Evolutionary conservation across 2,329 filamentous ascomycete genomes (phyloP).

Genomic region (Fusarium tupiense): DNA sequence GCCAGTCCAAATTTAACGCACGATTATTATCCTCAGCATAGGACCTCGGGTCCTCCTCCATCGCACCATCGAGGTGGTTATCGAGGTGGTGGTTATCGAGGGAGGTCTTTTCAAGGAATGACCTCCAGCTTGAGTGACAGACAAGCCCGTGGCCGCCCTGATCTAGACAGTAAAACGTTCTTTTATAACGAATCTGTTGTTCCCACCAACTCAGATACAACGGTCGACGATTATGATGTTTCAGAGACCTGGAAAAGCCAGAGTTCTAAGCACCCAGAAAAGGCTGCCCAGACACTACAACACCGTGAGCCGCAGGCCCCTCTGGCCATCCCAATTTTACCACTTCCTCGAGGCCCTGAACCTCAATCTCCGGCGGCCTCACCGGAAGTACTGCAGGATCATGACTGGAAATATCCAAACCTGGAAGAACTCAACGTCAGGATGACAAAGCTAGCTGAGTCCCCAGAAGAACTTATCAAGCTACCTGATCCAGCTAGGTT

Average conservation of each 20-base stretch:
- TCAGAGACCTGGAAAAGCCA: not conserved
- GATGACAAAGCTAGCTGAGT: accelerated
- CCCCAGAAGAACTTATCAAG: not conserved
- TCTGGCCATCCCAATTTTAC: accelerated
- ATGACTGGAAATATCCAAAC: too few relatives aligned
- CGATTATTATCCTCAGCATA: accelerated
- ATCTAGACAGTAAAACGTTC: constrained; percentile 59
- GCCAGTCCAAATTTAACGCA: accelerated
- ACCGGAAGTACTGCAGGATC: not conserved
- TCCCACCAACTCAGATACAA: not conserved
- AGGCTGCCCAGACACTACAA: accelerated
- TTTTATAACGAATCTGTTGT: constrained; percentile 57
- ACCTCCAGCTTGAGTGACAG: constrained; percentile 56
- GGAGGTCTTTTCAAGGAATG: accelerated
- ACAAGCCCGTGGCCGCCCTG: constrained; percentile 46
- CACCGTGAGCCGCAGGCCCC: accelerated
- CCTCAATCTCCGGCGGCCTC: not conserved
- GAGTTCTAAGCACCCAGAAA: not conserved
- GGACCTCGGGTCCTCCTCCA: accelerated
- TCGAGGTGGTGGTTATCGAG: not conserved
- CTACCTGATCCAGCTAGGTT: accelerated
- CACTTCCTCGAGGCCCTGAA: accelerated
- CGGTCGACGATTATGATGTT: not conserved
- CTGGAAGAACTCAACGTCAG: too few relatives aligned
- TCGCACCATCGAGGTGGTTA: accelerated